Evolutionary conservation across 805 yeast species (phyloP).

Genomic region (Suhomyces canberraensis): DNA sequence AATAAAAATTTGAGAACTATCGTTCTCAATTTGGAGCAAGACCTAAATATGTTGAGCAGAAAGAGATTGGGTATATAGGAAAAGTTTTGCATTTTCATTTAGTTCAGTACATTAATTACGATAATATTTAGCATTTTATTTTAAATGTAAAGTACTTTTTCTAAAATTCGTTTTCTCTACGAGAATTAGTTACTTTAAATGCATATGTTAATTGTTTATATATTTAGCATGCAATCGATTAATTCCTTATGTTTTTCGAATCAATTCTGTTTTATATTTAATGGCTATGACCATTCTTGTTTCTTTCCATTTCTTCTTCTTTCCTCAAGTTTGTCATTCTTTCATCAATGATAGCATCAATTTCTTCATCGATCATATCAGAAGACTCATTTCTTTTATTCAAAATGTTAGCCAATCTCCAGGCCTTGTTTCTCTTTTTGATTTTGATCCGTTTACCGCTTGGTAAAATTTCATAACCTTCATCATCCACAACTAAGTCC

Average conservation of each 20-base stretch:
- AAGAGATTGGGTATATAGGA: conserved; percentile 7
- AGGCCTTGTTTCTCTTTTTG: conserved; percentile 17
- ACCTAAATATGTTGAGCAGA: conserved; percentile 16
- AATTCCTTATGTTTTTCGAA: no score
- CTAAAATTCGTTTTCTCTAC: no score
- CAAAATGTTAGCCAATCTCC: conserved; percentile 37
- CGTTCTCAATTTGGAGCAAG: conserved; percentile 35
- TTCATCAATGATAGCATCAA: conserved; percentile 54
- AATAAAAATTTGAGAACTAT: conserved; percentile 24
- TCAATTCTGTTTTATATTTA: no score
- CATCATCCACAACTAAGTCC: conserved; percentile 22
- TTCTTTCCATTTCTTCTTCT: conserved; percentile 8
- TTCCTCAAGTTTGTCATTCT: conserved; percentile 28
- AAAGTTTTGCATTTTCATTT: no score
- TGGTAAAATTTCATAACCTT: conserved; percentile 60
- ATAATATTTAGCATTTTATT: no score
- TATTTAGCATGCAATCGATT: no score
- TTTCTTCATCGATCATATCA: conserved; percentile 38
- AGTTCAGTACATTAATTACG: no score
- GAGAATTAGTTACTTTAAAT: no score
- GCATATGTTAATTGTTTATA: no score
- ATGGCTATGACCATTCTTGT: no score
- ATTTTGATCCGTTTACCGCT: conserved; percentile 64
- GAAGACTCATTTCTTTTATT: conserved; percentile 24
- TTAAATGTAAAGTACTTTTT: no score